Conservation (phyloP, 148 eudicot species). For the Fagopyrum homotropicum region DNA sequence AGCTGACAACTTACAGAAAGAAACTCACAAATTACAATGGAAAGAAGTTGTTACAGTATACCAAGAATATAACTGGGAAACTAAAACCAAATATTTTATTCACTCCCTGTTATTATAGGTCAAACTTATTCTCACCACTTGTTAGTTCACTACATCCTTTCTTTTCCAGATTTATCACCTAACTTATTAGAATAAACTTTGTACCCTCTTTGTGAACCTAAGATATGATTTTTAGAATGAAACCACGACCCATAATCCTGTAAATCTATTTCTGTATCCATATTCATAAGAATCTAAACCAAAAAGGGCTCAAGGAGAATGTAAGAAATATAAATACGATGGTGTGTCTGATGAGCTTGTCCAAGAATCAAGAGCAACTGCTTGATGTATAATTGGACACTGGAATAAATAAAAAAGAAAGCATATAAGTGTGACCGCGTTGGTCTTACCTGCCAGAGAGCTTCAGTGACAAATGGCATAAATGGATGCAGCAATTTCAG, state of each 20-base stretch:
- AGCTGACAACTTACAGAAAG: neutral
- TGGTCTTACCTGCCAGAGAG: constrained; percentile 83
- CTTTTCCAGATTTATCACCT: neutral
- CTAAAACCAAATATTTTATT: neutral
- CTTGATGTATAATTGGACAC: neutral
- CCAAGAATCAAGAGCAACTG: neutral
- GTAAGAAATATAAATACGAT: neutral
- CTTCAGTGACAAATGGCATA: constrained; percentile 99
- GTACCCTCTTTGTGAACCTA: neutral
- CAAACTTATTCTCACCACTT: neutral
- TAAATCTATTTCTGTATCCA: neutral
- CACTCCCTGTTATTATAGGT: neutral
- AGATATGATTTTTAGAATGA: neutral
- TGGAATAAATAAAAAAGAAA: neutral
- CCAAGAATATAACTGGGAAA: neutral
- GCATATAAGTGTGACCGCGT: neutral
- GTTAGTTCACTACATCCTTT: neutral
- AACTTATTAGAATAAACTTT: neutral
- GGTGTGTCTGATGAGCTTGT: neutral
- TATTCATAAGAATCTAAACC: neutral
- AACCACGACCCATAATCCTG: neutral
- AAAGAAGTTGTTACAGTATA: neutral
- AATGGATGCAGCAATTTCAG: constrained; percentile 88
- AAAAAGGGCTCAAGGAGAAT: neutral
- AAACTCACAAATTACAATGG: neutral